phyloP scores from a whole-genome alignment of 805 yeast species.

The Saturnispora dispora region DNA sequence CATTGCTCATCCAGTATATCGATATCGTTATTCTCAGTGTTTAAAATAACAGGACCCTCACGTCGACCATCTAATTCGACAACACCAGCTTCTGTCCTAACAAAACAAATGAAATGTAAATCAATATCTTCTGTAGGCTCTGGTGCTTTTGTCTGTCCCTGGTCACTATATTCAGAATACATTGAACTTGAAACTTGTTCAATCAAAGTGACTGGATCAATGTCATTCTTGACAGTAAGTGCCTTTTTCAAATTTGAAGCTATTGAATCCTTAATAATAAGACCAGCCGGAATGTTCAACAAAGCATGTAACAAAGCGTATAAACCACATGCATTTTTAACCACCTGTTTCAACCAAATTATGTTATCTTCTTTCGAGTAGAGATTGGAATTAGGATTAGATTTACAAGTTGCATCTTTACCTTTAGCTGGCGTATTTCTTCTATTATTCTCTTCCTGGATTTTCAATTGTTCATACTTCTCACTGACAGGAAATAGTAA shows the following conservation, averaged over 20 bases:
- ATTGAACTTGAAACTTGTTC: slow-evolving; percentile 21
- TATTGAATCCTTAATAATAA: slow-evolving; percentile 32
- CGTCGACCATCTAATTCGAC: slow-evolving; percentile 89
- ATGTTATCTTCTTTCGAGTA: slow-evolving; percentile 22
- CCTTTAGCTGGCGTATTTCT: neutral
- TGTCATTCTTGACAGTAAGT: slow-evolving; percentile 18
- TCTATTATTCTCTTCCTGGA: slow-evolving; percentile 18
- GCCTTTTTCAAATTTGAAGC: slow-evolving; percentile 19
- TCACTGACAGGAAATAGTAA: slow-evolving; percentile 73
- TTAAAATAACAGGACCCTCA: slow-evolving; percentile 58
- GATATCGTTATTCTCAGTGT: slow-evolving; percentile 2
- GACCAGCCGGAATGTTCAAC: slow-evolving; percentile 37
- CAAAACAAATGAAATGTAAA: slow-evolving; percentile 71
- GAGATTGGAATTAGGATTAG: neutral
- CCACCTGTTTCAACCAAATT: slow-evolving; percentile 78
- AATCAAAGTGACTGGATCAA: slow-evolving; percentile 15
- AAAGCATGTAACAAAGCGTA: slow-evolving; percentile 70
- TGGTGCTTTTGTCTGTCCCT: slow-evolving; percentile 66
- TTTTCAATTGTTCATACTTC: slow-evolving; percentile 45
- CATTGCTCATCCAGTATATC: slow-evolving; percentile 47
- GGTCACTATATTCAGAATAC: slow-evolving; percentile 36
- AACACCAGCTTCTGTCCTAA: slow-evolving; percentile 45
- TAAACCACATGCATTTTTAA: slow-evolving; percentile 87
- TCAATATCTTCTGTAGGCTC: slow-evolving; percentile 44
- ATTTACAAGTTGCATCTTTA: neutral